These are phyloP conservation scores for Debaryomyces coudertii DNA, from an alignment of 1,139 yeast species.

Conservation along the genomic window DNA sequence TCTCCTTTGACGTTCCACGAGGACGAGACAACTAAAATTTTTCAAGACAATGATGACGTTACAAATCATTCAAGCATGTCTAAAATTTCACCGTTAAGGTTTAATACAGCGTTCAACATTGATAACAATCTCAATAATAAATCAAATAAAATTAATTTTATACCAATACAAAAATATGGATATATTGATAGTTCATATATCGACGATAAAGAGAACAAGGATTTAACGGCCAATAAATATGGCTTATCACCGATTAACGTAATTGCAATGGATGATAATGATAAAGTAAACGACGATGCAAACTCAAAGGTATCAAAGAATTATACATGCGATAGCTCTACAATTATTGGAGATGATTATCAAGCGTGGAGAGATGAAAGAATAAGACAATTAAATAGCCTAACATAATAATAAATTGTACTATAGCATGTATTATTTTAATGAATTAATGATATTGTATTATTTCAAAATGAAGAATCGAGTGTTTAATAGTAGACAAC, in stretches of 20 bases:
- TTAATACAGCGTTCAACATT: slow-evolving; percentile 13
- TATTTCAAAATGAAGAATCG: neutral
- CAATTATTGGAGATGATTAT: slow-evolving; percentile 47
- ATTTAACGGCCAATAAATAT: slow-evolving; percentile 13
- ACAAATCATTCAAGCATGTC: slow-evolving; percentile 14
- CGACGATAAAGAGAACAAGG: slow-evolving; percentile 16
- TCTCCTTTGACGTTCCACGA: slow-evolving; percentile 28
- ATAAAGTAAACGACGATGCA: slow-evolving; percentile 18
- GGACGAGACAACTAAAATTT: slow-evolving; percentile 5
- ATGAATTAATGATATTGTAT: neutral
- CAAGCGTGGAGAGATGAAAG: slow-evolving; percentile 45
- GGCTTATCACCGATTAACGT: slow-evolving; percentile 29
- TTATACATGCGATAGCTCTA: slow-evolving; percentile 39
- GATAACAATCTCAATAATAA: neutral
- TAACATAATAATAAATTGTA: neutral
- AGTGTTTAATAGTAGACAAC: slow-evolving; percentile 1
- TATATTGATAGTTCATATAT: slow-evolving; percentile 10
- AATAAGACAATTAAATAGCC: slow-evolving; percentile 34
- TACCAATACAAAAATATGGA: slow-evolving; percentile 18
- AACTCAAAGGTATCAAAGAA: slow-evolving; percentile 21
- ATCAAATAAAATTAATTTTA: slow-evolving; percentile 10
- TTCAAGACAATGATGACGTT: slow-evolving; percentile 12
- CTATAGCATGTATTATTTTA: slow-evolving; percentile 2
- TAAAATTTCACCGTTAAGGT: slow-evolving; percentile 25
- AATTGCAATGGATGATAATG: slow-evolving; percentile 13